Evolutionary conservation across 2,329 filamentous ascomycete genomes (phyloP).

Genomic region (Fusarium incarnatum): DNA sequence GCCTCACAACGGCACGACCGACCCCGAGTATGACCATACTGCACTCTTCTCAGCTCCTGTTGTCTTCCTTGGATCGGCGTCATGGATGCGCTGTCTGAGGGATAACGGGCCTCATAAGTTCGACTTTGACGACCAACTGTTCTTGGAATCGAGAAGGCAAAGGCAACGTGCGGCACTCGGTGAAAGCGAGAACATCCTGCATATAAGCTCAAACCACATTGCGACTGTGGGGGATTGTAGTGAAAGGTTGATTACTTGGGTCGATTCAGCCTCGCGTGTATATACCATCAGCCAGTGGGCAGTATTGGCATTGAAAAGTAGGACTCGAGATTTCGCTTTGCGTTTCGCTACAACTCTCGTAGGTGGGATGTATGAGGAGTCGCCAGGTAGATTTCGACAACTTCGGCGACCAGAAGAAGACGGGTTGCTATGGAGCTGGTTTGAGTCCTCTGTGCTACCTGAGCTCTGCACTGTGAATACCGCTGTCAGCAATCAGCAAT

Average conservation of each 20-base stretch:
- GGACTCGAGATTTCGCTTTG: too few species aligned
- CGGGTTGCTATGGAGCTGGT: not conserved
- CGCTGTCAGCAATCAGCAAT: too few species aligned
- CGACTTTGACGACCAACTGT: not conserved
- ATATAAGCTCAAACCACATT: accelerated
- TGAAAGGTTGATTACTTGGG: not conserved
- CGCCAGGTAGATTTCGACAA: accelerated
- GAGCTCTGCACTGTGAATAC: too few species aligned
- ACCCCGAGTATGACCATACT: not conserved
- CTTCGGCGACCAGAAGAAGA: accelerated
- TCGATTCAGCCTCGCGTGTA: not conserved
- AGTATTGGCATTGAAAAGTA: too few species aligned
- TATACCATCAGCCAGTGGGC: not conserved
- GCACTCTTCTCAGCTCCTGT: accelerated
- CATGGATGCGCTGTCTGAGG: not conserved
- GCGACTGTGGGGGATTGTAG: accelerated
- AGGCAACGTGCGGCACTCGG: accelerated
- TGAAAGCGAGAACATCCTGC: accelerated
- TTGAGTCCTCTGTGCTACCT: accelerated
- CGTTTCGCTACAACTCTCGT: not conserved
- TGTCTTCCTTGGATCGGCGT: not conserved
- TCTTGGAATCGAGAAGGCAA: not conserved
- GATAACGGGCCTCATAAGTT: not conserved
- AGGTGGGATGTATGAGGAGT: not conserved
- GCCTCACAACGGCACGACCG: accelerated